Evolutionary conservation across 805 yeast genomes (phyloP).

Genomic region (Kazachstania africana): DNA sequence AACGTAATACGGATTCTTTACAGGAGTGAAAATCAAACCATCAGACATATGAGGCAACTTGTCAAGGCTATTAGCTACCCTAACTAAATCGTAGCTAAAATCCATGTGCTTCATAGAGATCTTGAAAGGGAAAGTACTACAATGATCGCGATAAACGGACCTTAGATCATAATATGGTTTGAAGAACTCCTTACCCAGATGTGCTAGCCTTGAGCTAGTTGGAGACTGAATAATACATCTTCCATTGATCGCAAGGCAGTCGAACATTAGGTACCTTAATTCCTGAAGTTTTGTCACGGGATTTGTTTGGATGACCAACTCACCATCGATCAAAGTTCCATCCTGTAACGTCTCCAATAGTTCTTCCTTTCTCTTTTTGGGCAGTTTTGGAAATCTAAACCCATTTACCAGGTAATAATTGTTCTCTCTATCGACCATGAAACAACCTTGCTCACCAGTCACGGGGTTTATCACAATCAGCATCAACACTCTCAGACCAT

Average conservation of each 20-base stretch:
- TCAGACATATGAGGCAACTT: slow-evolving; percentile 80
- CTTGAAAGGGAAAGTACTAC: slow-evolving; percentile 71
- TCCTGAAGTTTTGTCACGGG: slow-evolving; percentile 47
- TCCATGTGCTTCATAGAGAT: slow-evolving; percentile 83
- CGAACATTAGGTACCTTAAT: slow-evolving; percentile 77
- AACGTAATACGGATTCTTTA: slow-evolving; percentile 71
- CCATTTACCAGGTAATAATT: slow-evolving; percentile 74
- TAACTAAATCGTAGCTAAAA: slow-evolving; percentile 62
- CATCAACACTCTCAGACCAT: slow-evolving; percentile 80
- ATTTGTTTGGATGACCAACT: slow-evolving; percentile 62
- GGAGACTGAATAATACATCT: slow-evolving; percentile 55
- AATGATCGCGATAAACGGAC: slow-evolving; percentile 56
- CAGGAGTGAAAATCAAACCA: slow-evolving; percentile 88
- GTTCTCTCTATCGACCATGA: slow-evolving; percentile 78
- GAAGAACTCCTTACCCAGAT: slow-evolving; percentile 68
- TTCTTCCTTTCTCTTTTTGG: slow-evolving; percentile 23
- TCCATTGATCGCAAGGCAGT: slow-evolving; percentile 78
- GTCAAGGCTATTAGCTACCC: slow-evolving; percentile 60
- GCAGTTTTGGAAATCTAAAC: slow-evolving; percentile 65
- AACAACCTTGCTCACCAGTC: slow-evolving; percentile 76
- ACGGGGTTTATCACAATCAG: slow-evolving; percentile 51
- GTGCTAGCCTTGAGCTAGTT: slow-evolving; percentile 74
- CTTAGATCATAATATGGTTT: slow-evolving; percentile 72
- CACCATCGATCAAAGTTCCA: slow-evolving; percentile 91
- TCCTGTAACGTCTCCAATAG: slow-evolving; percentile 48